Percentiles rank a stretch among this genome's conserved stretches.
phyloP scores from a whole-genome alignment of 2,329 filamentous ascomycete species.

The Paramyrothecium roridum region DNA sequence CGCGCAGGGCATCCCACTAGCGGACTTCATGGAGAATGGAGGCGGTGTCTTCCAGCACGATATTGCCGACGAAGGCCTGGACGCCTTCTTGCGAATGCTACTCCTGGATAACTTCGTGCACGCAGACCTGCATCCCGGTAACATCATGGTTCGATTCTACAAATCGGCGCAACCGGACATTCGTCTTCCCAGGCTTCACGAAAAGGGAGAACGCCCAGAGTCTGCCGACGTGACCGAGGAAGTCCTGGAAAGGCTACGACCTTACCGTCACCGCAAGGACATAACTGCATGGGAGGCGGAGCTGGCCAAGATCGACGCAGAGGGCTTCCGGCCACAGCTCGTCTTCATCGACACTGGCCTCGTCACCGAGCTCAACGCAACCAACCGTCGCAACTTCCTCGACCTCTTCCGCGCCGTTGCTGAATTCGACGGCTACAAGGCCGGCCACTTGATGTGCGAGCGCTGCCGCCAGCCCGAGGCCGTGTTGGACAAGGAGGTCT shows the following conservation, averaged over 20 bases:
- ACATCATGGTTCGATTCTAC: slow-evolving; percentile 99
- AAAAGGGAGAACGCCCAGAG: slow-evolving; percentile 37
- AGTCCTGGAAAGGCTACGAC: slow-evolving; percentile 75
- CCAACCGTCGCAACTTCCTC: slow-evolving; percentile 86
- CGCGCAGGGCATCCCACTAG: slow-evolving; percentile 87
- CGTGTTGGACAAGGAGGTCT: slow-evolving; percentile 85
- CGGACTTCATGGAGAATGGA: slow-evolving; percentile 86
- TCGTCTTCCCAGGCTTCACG: slow-evolving; percentile 20
- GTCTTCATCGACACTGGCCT: slow-evolving; percentile 97
- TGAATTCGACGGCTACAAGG: slow-evolving; percentile 95
- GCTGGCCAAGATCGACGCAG: slow-evolving; percentile 72
- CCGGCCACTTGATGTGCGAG: slow-evolving; percentile 93
- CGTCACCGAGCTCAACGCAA: slow-evolving; percentile 86
- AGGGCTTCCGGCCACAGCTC: slow-evolving; percentile 89
- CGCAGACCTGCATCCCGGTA: slow-evolving; percentile 92
- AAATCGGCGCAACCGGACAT: slow-evolving; percentile 72
- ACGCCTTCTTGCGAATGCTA: slow-evolving; percentile 95
- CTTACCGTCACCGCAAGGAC: slow-evolving; percentile 62
- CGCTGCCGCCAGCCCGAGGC: slow-evolving; percentile 88
- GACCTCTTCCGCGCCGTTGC: slow-evolving; percentile 94
- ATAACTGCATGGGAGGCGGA: slow-evolving; percentile 69
- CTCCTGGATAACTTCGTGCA: slow-evolving; percentile 97
- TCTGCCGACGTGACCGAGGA: slow-evolving; percentile 80
- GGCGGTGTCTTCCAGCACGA: slow-evolving; percentile 91
- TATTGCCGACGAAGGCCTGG: slow-evolving; percentile 90